Percentiles rank a stretch among this genome's conserved stretches.
These are phyloP conservation scores for Penicilliopsis zonata DNA, from an alignment of 495 filamentous ascomycete genomes.

Conservation along the genomic window DNA sequence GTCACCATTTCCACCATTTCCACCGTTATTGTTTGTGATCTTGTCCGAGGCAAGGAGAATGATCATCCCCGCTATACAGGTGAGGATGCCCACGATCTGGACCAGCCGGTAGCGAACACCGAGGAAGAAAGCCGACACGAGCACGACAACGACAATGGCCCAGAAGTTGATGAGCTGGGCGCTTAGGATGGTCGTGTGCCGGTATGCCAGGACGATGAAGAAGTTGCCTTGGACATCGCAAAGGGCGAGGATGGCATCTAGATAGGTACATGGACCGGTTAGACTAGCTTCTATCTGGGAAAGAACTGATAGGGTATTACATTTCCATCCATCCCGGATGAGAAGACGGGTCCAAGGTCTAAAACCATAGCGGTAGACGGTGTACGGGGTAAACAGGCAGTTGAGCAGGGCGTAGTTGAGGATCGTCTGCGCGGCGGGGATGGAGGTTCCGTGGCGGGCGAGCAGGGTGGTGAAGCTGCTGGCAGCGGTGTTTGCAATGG, in stretches of 20 bases:
- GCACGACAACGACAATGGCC: slow-evolving; percentile 88
- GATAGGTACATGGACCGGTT: slow-evolving; percentile 4
- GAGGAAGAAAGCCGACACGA: slow-evolving; percentile 71
- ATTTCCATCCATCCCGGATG: slow-evolving; percentile 74
- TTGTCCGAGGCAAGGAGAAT: slow-evolving; percentile 81
- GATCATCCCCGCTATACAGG: slow-evolving; percentile 90
- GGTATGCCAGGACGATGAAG: slow-evolving; percentile 89
- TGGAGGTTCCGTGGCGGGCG: slow-evolving; percentile 51
- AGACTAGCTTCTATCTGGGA: neutral
- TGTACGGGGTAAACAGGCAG: slow-evolving; percentile 69
- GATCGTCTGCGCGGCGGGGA: slow-evolving; percentile 94
- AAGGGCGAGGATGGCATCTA: slow-evolving; percentile 78
- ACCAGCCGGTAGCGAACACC: slow-evolving; percentile 76
- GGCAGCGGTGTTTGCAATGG: slow-evolving; percentile 78
- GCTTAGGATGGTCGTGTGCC: slow-evolving; percentile 81
- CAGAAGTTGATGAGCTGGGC: slow-evolving; percentile 98
- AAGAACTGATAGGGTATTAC: slow-evolving; percentile 14
- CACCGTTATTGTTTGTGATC: slow-evolving; percentile 57
- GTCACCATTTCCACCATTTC: slow-evolving; percentile 6
- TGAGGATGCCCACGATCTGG: slow-evolving; percentile 74
- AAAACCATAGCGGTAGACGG: slow-evolving; percentile 69
- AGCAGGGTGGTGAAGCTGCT: slow-evolving; percentile 83
- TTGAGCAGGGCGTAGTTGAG: slow-evolving; percentile 88
- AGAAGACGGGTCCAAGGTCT: slow-evolving; percentile 55
- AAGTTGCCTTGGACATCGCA: slow-evolving; percentile 96